phyloP scores from a whole-genome alignment of 352 stramenopile genomes.

The Blastocystis sp. region DNA sequence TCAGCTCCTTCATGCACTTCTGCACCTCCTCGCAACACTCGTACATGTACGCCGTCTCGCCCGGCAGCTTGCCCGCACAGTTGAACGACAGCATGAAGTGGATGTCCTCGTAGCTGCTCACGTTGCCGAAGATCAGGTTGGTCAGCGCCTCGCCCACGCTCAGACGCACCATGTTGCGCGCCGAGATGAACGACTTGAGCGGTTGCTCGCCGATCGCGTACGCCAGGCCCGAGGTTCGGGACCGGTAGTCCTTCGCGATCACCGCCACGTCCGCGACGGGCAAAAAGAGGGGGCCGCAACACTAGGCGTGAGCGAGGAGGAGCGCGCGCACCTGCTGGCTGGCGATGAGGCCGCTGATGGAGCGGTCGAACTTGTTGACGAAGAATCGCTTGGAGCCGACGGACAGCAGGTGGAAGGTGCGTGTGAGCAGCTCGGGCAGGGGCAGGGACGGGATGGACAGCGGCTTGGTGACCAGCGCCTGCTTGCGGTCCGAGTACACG shows the following conservation, averaged over 20 bases:
- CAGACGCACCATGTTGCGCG: slow-evolving; percentile 91
- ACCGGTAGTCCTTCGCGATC: slow-evolving; percentile 92
- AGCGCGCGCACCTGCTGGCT: slow-evolving; percentile 84
- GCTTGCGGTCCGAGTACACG: slow-evolving; percentile 81
- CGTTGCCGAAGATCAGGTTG: slow-evolving; percentile 95
- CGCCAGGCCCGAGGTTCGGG: slow-evolving; percentile 88
- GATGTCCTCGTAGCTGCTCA: slow-evolving; percentile 91
- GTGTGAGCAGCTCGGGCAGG: slow-evolving; percentile 87
- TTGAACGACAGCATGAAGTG: slow-evolving; percentile 99
- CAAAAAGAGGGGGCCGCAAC: slow-evolving; percentile 93
- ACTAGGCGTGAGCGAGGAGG: slow-evolving; percentile 79
- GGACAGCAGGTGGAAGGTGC: slow-evolving; percentile 91
- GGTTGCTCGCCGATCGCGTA: slow-evolving; percentile 93
- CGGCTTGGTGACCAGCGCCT: slow-evolving; percentile 78
- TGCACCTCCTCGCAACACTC: slow-evolving; percentile 93
- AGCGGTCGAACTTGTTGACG: slow-evolving; percentile 94
- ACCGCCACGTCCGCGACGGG: slow-evolving; percentile 95
- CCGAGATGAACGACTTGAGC: slow-evolving; percentile 93
- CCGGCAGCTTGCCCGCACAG: slow-evolving; percentile 97
- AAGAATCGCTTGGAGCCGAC: slow-evolving; percentile 98
- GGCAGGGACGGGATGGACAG: slow-evolving; percentile 86
- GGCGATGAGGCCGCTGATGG: slow-evolving; percentile 93
- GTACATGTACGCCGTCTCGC: slow-evolving; percentile 98
- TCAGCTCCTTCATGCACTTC: slow-evolving; percentile 90
- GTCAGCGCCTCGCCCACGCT: slow-evolving; percentile 95